These are phyloP conservation scores for Cornus florida DNA, from an alignment of 148 eudicot genomes.

Conservation along the genomic window DNA sequence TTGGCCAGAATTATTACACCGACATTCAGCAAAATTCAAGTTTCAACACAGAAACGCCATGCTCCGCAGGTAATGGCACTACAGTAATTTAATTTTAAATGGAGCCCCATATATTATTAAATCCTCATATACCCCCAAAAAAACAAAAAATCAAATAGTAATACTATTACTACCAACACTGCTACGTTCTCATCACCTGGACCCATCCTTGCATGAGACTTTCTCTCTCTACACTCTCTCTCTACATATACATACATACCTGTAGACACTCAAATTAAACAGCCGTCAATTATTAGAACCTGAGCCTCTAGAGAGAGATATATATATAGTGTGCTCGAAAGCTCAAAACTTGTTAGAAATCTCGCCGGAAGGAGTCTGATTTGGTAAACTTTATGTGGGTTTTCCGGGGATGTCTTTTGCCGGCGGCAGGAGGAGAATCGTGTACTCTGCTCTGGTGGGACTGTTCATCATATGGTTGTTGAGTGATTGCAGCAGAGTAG, in stretches of 20 bases:
- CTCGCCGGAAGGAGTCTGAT: background rate
- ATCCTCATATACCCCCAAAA: background rate
- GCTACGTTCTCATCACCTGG: constrained; percentile 23
- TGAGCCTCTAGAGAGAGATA: background rate
- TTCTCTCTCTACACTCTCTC: constrained; percentile 13
- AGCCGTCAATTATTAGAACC: constrained; percentile 16
- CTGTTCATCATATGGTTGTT: constrained; percentile 24
- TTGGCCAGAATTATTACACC: background rate
- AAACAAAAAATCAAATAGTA: too few species aligned
- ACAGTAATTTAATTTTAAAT: background rate
- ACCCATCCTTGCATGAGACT: constrained; percentile 28
- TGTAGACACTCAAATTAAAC: constrained; percentile 1
- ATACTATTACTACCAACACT: background rate
- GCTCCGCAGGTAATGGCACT: constrained; percentile 3
- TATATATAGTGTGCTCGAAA: background rate
- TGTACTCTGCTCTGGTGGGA: constrained; percentile 13
- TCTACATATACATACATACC: background rate
- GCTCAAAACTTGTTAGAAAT: background rate
- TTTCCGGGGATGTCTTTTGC: constrained; percentile 38
- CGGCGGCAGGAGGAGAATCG: constrained; percentile 31
- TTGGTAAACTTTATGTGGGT: constrained; percentile 31
- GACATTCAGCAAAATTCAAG: constrained; percentile 1
- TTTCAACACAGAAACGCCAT: background rate
- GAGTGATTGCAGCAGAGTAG: constrained; percentile 9
- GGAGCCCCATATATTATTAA: background rate